Evolutionary conservation across 208 protist genomes (phyloP).

Genomic region (Vickermania ingenoplastis): DNA sequence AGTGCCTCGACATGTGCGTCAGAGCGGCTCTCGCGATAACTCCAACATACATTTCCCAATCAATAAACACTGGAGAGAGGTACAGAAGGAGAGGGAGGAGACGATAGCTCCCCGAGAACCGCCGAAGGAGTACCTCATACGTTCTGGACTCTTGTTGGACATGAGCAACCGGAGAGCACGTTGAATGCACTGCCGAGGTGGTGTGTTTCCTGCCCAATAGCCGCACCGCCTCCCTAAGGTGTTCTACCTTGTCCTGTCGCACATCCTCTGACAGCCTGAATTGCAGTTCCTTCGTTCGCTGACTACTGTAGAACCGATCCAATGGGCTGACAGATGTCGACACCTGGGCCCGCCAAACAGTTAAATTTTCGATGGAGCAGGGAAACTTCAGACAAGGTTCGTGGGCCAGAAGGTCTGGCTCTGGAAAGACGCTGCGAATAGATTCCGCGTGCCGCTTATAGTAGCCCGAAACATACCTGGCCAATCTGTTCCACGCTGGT

Average conservation of each 20-base stretch:
- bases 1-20: slow-evolving; percentile 22
- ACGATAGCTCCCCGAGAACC: too few species aligned
- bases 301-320: not conserved
- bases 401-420: slow-evolving; percentile 8
- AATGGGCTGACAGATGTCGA: not conserved
- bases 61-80: slow-evolving; percentile 34
- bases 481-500: slow-evolving; percentile 73
- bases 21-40: slow-evolving; percentile 32
- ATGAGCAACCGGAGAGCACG: too few species aligned
- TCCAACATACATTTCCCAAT: slow-evolving; percentile 65
- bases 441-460: slow-evolving; percentile 26
- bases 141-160: too few species aligned
- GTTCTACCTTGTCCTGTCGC: not conserved
- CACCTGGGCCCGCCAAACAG: not conserved
- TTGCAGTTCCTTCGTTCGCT: not conserved
- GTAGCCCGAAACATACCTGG: slow-evolving; percentile 68
- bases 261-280: not conserved
- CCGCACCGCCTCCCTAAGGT: slow-evolving; percentile 1
- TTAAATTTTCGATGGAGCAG: not conserved
- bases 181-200: too few species aligned
- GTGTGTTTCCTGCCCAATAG: too few species aligned
- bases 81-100: slow-evolving; percentile 34
- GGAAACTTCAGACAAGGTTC: slow-evolving; percentile 5
- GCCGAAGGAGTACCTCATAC: too few species aligned
- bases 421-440: slow-evolving; percentile 23